Conservation (phyloP, 2,329 filamentous ascomycete species). For the Dothideomycetes sp. region DNA sequence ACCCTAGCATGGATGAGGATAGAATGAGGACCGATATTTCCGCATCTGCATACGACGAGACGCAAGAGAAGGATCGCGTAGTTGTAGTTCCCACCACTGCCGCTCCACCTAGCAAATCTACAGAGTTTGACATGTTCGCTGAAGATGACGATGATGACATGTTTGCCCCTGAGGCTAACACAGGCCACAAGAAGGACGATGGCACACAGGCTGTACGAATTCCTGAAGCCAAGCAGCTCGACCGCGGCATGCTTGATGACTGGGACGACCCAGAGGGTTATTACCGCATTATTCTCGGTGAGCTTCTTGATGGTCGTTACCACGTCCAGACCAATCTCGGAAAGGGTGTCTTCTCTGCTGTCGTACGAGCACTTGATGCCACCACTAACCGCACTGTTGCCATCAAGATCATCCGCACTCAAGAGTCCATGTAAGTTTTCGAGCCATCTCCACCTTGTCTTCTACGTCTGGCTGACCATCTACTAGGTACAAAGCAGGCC, state of each 20-base stretch:
- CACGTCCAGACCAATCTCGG: conserved; percentile 81
- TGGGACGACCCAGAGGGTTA: conserved; percentile 93
- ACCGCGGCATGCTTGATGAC: conserved; percentile 75
- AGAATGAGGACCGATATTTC: conserved; percentile 31
- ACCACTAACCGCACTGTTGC: conserved; percentile 61
- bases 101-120: conserved; percentile 22
- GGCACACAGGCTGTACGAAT: conserved; percentile 39
- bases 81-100: neutral
- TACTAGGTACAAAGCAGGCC: conserved; percentile 65
- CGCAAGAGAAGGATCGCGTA: conserved; percentile 24
- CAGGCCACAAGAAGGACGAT: conserved; percentile 27
- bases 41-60: conserved; percentile 15
- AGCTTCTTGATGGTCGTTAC: conserved; percentile 81
- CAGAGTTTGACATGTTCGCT: conserved; percentile 56
- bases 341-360: conserved; percentile 92
- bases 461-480: neutral
- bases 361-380: conserved; percentile 78
- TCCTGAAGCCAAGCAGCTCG: conserved; percentile 47
- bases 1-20: conserved; percentile 80
- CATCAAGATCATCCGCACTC: conserved; percentile 96
- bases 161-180: conserved; percentile 71
- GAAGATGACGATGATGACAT: conserved; percentile 70
- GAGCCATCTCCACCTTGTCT: neutral
- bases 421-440: conserved; percentile 61
- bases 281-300: conserved; percentile 88